A percentile compares a stretch with the other conserved stretches of the same genome.
Evolutionary conservation across 352 stramenopile genomes (phyloP).

Genomic region (Globisporangium radiosum): DNA sequence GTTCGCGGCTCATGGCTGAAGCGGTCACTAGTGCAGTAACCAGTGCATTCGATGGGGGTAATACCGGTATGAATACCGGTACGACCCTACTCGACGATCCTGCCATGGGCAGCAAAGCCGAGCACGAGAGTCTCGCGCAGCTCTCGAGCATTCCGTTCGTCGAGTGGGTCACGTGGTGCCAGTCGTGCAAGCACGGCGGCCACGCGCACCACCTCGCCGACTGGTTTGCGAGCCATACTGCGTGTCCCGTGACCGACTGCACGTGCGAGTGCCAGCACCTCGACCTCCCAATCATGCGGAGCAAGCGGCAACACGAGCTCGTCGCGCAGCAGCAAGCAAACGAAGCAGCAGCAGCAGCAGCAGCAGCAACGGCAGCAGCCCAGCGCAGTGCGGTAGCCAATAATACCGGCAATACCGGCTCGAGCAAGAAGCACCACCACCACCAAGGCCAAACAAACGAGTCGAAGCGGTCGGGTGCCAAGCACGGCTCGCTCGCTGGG

Average conservation of each 20-base stretch:
- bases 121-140: slow-evolving; percentile 84
- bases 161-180: slow-evolving; percentile 95
- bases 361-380: slow-evolving; percentile 10
- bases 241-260: slow-evolving; percentile 92
- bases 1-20: slow-evolving; percentile 55
- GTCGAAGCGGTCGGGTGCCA: slow-evolving; percentile 3
- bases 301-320: slow-evolving; percentile 41
- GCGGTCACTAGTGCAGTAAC: slow-evolving; percentile 31
- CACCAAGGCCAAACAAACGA: neutral
- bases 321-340: slow-evolving; percentile 27
- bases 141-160: slow-evolving; percentile 92
- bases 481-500: slow-evolving; percentile 11
- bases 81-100: slow-evolving; percentile 43
- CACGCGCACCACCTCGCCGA: slow-evolving; percentile 92
- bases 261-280: slow-evolving; percentile 87
- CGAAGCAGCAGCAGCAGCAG: slow-evolving; percentile 13
- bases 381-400: slow-evolving; percentile 6
- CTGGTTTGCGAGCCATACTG: slow-evolving; percentile 89
- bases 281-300: slow-evolving; percentile 54
- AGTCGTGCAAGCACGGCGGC: slow-evolving; percentile 85
- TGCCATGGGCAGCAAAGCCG: slow-evolving; percentile 27
- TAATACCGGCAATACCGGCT: neutral
- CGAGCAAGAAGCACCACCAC: slow-evolving; percentile 13
- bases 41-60: slow-evolving; percentile 20
- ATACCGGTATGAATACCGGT: neutral